Conservation (phyloP, 2,329 filamentous ascomycete genomes). For the Ophiostoma sp. region DNA sequence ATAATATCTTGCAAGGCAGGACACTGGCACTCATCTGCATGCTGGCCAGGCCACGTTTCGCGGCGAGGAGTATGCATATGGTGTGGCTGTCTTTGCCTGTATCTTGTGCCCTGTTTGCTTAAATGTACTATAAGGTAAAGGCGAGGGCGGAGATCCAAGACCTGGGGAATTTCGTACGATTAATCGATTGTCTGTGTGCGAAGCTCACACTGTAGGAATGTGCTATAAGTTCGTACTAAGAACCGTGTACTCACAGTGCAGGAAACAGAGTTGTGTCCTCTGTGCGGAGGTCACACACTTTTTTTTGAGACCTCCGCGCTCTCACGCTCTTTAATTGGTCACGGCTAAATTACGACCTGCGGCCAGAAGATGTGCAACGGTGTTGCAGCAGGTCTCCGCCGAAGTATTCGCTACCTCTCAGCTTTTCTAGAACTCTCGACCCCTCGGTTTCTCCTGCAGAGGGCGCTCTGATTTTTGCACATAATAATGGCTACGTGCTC, state of each 20-base stretch:
- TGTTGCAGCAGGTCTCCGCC: not conserved
- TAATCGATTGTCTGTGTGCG: not conserved
- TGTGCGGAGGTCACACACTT: too few relatives aligned
- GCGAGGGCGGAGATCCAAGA: not conserved
- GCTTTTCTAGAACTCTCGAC: not conserved
- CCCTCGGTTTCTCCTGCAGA: not conserved
- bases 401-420: conserved; percentile 18
- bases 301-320: conserved; percentile 1
- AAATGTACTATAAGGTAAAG: not conserved
- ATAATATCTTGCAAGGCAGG: too few relatives aligned
- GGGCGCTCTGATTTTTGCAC: not conserved
- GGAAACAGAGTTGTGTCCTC: too few relatives aligned
- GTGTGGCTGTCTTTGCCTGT: too few relatives aligned
- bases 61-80: not conserved
- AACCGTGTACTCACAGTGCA: not conserved
- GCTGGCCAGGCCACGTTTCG: not conserved
- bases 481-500: not conserved
- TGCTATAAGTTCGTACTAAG: not conserved
- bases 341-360: conserved; percentile 40
- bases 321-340: conserved; percentile 33
- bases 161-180: not conserved
- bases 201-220: not conserved
- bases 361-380: conserved; percentile 24
- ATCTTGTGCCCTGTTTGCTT: not conserved
- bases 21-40: not conserved